phyloP scores from a whole-genome alignment of 129 eudicot genomes.

The Chrysanthemum seticuspe region DNA sequence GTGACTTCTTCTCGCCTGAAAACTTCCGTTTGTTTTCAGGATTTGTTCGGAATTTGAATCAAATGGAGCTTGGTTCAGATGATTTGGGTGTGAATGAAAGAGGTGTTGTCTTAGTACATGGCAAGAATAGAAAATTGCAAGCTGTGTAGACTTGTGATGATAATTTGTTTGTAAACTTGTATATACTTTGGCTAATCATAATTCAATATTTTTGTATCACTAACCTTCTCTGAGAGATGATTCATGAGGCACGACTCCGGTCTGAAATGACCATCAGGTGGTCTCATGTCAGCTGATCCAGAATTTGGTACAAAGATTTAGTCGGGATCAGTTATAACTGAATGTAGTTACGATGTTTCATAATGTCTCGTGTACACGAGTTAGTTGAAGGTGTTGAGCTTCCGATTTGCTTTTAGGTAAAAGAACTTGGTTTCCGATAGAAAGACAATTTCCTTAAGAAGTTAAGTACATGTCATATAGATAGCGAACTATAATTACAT shows the following conservation, averaged over 20 bases:
- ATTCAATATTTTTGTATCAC: not conserved
- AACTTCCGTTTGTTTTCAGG: conserved; percentile 61
- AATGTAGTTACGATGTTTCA: too few relatives aligned
- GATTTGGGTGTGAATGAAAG: conserved; percentile 47
- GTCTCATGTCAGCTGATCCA: too few relatives aligned
- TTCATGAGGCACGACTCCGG: too few relatives aligned
- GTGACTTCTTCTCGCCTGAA: conserved; percentile 75
- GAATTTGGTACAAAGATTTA: too few relatives aligned
- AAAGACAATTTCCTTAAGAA: not conserved
- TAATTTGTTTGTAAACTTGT: conserved; percentile 12
- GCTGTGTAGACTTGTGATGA: conserved; percentile 30
- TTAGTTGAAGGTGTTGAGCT: not conserved
- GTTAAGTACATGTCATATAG: not conserved
- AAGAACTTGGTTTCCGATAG: too few relatives aligned
- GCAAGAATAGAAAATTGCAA: conserved; percentile 46
- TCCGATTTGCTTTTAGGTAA: too few relatives aligned
- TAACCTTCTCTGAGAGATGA: too few relatives aligned
- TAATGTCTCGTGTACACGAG: too few relatives aligned
- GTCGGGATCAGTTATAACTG: too few relatives aligned
- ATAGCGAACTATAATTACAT: conserved; percentile 10
- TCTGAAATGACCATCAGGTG: too few relatives aligned
- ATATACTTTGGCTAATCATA: conserved; percentile 21
- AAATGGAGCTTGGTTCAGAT: conserved; percentile 44
- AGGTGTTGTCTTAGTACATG: conserved; percentile 25
- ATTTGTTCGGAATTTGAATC: conserved; percentile 52